These are phyloP conservation scores for Scheffersomyces stambukii DNA, from an alignment of 1,139 yeast species.

Conservation along the genomic window DNA sequence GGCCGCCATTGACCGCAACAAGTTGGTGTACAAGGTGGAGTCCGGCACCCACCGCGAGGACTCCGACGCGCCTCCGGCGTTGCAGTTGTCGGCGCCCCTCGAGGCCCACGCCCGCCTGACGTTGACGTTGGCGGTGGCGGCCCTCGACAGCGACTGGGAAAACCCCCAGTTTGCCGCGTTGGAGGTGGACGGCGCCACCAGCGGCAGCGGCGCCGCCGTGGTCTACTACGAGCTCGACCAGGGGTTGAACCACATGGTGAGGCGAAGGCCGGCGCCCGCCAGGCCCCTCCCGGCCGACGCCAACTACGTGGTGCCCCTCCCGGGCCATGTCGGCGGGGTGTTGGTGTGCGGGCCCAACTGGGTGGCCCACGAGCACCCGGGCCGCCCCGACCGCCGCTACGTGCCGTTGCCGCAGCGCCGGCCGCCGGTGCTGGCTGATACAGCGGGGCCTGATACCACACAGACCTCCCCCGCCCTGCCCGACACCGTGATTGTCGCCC, in stretches of 20 bases:
- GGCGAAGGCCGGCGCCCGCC: slow-evolving; percentile 31
- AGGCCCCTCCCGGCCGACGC: slow-evolving; percentile 33
- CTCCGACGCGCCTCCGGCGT: slow-evolving; percentile 49
- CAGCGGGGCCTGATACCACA: too few species aligned
- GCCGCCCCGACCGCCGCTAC: slow-evolving; percentile 7
- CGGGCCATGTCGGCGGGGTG: slow-evolving; percentile 31
- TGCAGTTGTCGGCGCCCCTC: slow-evolving; percentile 50
- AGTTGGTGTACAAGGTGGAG: slow-evolving; percentile 50
- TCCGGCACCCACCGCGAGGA: slow-evolving; percentile 28
- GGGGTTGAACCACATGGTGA: slow-evolving; percentile 74
- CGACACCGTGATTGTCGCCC: slow-evolving; percentile 46
- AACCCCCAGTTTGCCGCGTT: slow-evolving; percentile 82
- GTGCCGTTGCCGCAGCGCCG: slow-evolving; percentile 46
- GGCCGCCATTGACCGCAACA: slow-evolving; percentile 69
- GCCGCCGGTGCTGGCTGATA: too few species aligned
- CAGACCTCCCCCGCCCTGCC: too few species aligned
- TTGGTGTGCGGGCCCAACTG: slow-evolving; percentile 35
- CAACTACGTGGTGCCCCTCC: slow-evolving; percentile 29
- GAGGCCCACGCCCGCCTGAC: slow-evolving; percentile 54
- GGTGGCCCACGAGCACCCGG: slow-evolving; percentile 21
- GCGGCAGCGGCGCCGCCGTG: slow-evolving; percentile 23
- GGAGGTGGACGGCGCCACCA: slow-evolving; percentile 59
- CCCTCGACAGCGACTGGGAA: slow-evolving; percentile 72
- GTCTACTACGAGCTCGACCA: slow-evolving; percentile 79
- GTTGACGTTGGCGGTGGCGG: slow-evolving; percentile 53